Conservation (phyloP, 2,329 filamentous ascomycete genomes). For the Lecanicillium sp. region DNA sequence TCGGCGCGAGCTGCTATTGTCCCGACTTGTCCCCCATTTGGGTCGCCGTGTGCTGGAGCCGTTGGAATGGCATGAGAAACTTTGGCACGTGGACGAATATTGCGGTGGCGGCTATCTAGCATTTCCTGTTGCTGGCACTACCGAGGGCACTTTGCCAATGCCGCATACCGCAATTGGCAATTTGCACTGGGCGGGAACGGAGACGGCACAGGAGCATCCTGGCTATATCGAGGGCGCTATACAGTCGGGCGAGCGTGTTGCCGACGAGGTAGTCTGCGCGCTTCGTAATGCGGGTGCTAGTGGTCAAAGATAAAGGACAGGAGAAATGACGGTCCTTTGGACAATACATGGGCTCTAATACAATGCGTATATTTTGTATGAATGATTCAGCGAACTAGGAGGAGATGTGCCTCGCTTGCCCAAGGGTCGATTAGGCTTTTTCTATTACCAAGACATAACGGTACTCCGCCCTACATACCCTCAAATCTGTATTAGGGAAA, state of each 20-base stretch:
- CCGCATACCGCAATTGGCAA: not conserved
- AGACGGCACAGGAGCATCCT: constrained; percentile 1
- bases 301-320: not conserved
- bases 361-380: too few species aligned
- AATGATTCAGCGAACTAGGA: too few species aligned
- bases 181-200: constrained; percentile 1
- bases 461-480: too few species aligned
- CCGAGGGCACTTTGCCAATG: not conserved
- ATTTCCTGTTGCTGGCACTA: not conserved
- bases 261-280: not conserved
- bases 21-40: not conserved
- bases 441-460: too few species aligned
- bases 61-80: constrained; percentile 1
- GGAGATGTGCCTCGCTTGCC: too few species aligned
- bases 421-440: too few species aligned
- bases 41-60: not conserved
- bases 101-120: constrained; percentile 1
- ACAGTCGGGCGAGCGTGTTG: not conserved
- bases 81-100: constrained; percentile 1
- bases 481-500: too few species aligned
- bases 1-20: not conserved
- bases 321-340: not conserved
- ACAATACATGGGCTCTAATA: too few species aligned
- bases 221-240: constrained; percentile 1
- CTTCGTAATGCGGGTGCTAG: too few species aligned